A percentile compares a stretch with the other conserved stretches of the same genome.
Conservation (phyloP, 2,329 filamentous ascomycete species). For the Juglanconis juglandina region DNA sequence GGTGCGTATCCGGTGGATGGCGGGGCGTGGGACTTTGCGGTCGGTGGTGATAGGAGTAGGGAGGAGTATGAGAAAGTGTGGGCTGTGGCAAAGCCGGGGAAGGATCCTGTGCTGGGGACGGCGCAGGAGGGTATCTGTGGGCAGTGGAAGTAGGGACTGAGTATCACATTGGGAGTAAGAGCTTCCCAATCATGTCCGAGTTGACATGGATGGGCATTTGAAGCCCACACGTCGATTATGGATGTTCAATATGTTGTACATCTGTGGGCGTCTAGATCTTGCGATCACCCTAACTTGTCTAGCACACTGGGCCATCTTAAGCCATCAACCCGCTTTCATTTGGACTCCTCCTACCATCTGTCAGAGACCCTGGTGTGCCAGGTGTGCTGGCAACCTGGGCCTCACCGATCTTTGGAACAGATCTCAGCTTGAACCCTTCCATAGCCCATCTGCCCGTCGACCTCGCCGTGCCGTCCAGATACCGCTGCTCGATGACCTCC, state of each 20-base stretch:
- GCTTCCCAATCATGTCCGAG: no score
- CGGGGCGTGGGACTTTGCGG: constrained; percentile 47
- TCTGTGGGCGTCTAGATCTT: no score
- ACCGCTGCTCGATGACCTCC: constrained; percentile 35
- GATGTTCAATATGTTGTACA: background rate
- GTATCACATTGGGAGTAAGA: no score
- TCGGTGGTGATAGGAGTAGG: constrained; percentile 42
- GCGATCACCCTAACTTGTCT: no score
- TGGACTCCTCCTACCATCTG: background rate
- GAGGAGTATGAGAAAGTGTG: constrained; percentile 42
- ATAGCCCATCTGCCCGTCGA: constrained; percentile 3
- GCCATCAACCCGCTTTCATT: background rate
- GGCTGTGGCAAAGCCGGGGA: constrained; percentile 40
- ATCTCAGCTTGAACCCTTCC: constrained; percentile 9
- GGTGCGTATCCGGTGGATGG: constrained; percentile 50
- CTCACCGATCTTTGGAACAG: background rate
- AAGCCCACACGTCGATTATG: background rate
- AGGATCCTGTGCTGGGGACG: constrained; percentile 45
- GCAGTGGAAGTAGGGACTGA: constrained; percentile 6
- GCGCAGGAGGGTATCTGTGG: constrained; percentile 10
- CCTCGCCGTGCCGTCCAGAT: constrained; percentile 8
- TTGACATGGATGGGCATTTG: background rate
- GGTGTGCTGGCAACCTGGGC: constrained; percentile 3
- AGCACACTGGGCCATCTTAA: background rate
- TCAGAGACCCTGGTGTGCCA: background rate